Evolutionary conservation across 2,329 filamentous ascomycete genomes (phyloP), one percentile per base, ranked within the genome.

Genomic region (Penicillium sp.): DNA sequence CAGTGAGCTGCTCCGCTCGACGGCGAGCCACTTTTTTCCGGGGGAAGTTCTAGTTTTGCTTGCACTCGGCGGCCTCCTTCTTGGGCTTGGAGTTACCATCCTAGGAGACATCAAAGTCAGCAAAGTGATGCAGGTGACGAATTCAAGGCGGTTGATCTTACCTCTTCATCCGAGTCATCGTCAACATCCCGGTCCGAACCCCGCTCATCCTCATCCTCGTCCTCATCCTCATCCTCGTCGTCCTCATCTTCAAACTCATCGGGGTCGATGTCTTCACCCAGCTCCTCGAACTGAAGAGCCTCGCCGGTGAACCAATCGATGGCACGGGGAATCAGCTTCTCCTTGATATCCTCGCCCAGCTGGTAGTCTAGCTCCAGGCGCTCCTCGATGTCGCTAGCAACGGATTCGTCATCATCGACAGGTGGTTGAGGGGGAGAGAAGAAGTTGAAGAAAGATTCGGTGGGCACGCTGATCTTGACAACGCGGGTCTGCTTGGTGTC

Each of bases 281-380:
- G 80, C 78, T 97, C 94, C 84, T 99, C 95, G 71, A 92, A 99
- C 71, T 95, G 93, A 66, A 99, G 88, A 69, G 95, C 95, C 82
- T 99, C 95, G 60, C 95, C 95, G 56, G 95, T 99, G 79, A 99
- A 99, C 95, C 95, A 99, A 81, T 99, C 95, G 72, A 99, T 95
- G 60, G 96, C 95, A 70, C 94, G 93, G 67, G 95, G 95, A 70
- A 99, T 99, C 68, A 99, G 86, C 84, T 99, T 99, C 86, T 99
- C 95, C 84, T 99, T 99, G 82, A 99, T 97, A 76, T 99, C 95
- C 83, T 99, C 95, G 68, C 95, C 95, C 48, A 99, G 88, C 82
- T 98, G 94, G 80, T 70, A 99, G 81, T 99, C 95, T 55, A 99
- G 89, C 83, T 99, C 95, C 59, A 99, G 87, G 66, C 95, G 93